Evolutionary conservation across 345 rosid species (phyloP).

Genomic region (Cardamine chenopodiifolia): DNA sequence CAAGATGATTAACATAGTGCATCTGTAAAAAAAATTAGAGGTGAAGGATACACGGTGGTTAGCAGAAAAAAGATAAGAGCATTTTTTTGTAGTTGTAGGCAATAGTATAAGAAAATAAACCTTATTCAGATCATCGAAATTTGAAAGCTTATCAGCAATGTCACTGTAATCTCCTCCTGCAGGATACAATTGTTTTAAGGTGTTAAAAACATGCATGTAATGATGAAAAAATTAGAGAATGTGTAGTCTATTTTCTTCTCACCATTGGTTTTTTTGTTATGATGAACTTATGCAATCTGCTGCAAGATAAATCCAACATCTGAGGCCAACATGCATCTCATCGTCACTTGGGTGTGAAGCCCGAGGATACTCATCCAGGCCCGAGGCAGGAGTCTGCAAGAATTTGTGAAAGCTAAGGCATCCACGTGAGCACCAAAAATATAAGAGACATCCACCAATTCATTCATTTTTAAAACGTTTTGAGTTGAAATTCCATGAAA

Average conservation of each 20-base stretch:
- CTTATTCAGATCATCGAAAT: conserved; percentile 78
- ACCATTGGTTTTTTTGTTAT: conserved; percentile 53
- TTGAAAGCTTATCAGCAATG: conserved; percentile 64
- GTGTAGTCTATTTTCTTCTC: conserved; percentile 4
- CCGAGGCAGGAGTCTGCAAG: conserved; percentile 52
- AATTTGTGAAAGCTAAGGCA: neutral
- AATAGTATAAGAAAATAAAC: conserved; percentile 38
- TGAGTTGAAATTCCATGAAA: too few species aligned
- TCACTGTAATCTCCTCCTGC: conserved; percentile 69
- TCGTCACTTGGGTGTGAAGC: conserved; percentile 91
- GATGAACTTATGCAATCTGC: conserved; percentile 83
- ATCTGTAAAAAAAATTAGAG: conserved; percentile 49
- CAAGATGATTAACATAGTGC: conserved; percentile 72
- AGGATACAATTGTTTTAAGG: conserved; percentile 18
- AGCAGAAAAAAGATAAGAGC: too few species aligned
- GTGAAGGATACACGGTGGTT: neutral
- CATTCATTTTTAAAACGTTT: too few species aligned
- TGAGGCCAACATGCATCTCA: conserved; percentile 88
- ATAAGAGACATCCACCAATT: neutral
- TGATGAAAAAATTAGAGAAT: neutral
- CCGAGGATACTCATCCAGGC: conserved; percentile 92
- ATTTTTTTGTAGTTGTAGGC: neutral
- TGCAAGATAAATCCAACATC: conserved; percentile 96
- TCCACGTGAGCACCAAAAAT: neutral
- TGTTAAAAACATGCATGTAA: neutral